Evolutionary conservation across 2,329 filamentous ascomycete species (phyloP).

Genomic region (Epichloe sylvatica): DNA sequence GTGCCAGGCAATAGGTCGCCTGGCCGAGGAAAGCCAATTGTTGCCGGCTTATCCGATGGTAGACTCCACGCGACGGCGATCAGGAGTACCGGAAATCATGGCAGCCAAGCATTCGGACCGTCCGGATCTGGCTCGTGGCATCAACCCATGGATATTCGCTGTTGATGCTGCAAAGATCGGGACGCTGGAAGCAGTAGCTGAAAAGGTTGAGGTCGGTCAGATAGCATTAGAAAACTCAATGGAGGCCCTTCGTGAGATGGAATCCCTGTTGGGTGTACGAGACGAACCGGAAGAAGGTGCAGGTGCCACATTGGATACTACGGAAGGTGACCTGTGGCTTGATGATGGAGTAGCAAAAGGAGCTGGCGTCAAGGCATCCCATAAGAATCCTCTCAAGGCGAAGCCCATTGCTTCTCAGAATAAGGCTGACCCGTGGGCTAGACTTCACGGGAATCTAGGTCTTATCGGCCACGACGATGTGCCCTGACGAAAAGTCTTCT

Average conservation of each 20-base stretch:
- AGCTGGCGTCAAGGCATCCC: neutral
- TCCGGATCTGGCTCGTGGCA: conserved; percentile 26
- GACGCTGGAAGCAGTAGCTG: conserved; percentile 43
- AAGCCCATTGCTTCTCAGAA: conserved; percentile 9
- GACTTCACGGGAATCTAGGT: conserved; percentile 39
- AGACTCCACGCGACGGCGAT: conserved; percentile 18
- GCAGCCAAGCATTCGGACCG: conserved; percentile 22
- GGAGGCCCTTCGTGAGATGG: conserved; percentile 33
- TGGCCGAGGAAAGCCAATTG: conserved; percentile 49
- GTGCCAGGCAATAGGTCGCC: conserved; percentile 34
- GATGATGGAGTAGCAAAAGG: conserved; percentile 13
- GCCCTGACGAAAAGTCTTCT: neutral
- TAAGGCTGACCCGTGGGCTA: conserved; percentile 32
- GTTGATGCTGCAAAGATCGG: conserved; percentile 46
- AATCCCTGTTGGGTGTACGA: conserved; percentile 30
- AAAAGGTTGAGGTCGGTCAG: conserved; percentile 46
- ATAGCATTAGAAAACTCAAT: conserved; percentile 40
- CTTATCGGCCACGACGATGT: conserved; percentile 28
- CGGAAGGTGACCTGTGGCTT: conserved; percentile 24
- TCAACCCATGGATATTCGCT: conserved; percentile 46
- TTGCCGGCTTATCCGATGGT: conserved; percentile 37
- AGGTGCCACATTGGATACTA: conserved; percentile 10
- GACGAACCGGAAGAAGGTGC: conserved; percentile 12
- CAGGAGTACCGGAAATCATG: conserved; percentile 32
- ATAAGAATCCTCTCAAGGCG: conserved; percentile 6